Evolutionary conservation across 2,329 filamentous ascomycete genomes (phyloP).

Genomic region (Phyllachora maydis): DNA sequence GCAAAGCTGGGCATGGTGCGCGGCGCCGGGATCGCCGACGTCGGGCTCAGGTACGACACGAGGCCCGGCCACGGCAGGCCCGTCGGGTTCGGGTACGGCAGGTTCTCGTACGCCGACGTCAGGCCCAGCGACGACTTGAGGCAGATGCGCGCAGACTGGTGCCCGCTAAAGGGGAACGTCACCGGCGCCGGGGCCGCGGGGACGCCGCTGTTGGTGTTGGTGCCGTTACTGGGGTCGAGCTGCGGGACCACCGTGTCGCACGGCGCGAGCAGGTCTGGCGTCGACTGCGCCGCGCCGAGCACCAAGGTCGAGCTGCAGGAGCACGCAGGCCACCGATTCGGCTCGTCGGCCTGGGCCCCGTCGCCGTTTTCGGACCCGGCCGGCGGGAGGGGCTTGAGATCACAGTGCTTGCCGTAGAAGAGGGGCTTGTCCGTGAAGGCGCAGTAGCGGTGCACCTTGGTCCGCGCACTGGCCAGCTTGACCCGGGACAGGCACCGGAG

Average conservation of each 20-base stretch:
- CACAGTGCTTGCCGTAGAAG: slow-evolving; percentile 26
- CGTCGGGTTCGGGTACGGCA: slow-evolving; percentile 23
- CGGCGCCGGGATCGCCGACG: slow-evolving; percentile 16
- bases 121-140: slow-evolving; percentile 25
- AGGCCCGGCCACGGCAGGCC: slow-evolving; percentile 11
- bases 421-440: slow-evolving; percentile 28
- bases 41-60: slow-evolving; percentile 12
- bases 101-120: slow-evolving; percentile 18
- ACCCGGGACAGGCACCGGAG: slow-evolving; percentile 24
- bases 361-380: slow-evolving; percentile 7
- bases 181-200: too few species aligned
- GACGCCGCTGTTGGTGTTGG: too few species aligned
- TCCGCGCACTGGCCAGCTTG: slow-evolving; percentile 25
- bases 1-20: slow-evolving; percentile 22
- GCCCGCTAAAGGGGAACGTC: slow-evolving; percentile 20
- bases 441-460: slow-evolving; percentile 28
- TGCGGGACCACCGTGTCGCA: slow-evolving; percentile 9
- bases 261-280: too few species aligned
- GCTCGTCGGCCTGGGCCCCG: slow-evolving; percentile 8
- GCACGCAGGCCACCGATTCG: slow-evolving; percentile 13
- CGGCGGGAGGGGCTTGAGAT: slow-evolving; percentile 19
- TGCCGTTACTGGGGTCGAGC: too few species aligned
- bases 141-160: slow-evolving; percentile 25
- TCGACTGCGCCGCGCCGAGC: too few species aligned
- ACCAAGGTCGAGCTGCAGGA: slow-evolving; percentile 8